Evolutionary conservation across 129 eudicot genomes (phyloP).

Genomic region (Chrysanthemum makinoi): DNA sequence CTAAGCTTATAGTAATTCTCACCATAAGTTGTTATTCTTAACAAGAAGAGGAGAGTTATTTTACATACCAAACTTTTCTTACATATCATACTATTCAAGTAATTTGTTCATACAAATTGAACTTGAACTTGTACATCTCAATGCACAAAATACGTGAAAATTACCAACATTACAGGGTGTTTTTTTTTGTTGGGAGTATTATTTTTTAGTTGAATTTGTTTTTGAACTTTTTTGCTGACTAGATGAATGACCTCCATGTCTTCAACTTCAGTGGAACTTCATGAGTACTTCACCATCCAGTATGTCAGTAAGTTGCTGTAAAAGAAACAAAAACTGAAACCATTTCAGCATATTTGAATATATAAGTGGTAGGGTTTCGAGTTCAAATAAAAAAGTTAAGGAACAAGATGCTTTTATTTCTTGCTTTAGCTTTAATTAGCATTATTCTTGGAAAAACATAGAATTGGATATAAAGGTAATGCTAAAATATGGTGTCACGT

Average conservation of each 20-base stretch:
- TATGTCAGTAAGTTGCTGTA: constrained; percentile 4
- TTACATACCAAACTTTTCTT: too few species aligned
- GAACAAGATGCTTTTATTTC: background rate
- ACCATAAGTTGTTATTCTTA: background rate
- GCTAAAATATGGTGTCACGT: background rate
- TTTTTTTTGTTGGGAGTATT: background rate
- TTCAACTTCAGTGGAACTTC: constrained; percentile 22
- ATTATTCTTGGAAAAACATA: background rate
- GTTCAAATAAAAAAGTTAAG: background rate
- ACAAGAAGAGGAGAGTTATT: too few species aligned
- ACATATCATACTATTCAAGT: background rate
- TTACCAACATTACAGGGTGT: background rate
- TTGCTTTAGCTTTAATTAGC: background rate
- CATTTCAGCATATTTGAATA: constrained; percentile 2
- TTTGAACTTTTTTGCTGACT: constrained; percentile 14
- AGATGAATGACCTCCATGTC: constrained; percentile 1
- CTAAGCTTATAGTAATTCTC: background rate
- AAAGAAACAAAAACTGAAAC: constrained; percentile 15
- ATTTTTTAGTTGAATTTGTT: constrained; percentile 11
- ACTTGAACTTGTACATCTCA: background rate
- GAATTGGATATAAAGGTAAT: background rate
- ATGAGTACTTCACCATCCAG: background rate
- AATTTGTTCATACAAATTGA: background rate
- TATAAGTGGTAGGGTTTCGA: background rate
- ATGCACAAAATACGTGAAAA: background rate